phyloP scores from a whole-genome alignment of 306 rosid genomes.

The Citrullus colocynthis region DNA sequence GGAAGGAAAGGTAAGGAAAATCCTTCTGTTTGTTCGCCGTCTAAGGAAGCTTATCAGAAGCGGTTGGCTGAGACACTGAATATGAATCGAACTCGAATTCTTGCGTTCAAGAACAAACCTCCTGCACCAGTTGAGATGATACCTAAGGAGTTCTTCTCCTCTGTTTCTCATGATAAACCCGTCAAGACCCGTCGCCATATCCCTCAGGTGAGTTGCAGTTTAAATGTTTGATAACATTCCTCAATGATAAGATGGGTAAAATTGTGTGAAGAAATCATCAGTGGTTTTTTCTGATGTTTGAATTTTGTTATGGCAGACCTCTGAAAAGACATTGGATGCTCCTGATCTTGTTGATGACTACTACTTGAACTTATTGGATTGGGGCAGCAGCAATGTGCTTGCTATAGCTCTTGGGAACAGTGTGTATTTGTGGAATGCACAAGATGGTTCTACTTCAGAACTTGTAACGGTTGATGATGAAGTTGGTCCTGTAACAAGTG shows the following conservation, averaged over 20 bases:
- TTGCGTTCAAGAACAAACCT: constrained; percentile 83
- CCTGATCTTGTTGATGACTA: constrained; percentile 63
- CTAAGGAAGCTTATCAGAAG: constrained; percentile 45
- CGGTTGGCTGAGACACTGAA: constrained; percentile 45
- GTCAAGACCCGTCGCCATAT: constrained; percentile 37
- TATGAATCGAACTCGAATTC: constrained; percentile 57
- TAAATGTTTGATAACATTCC: neutral
- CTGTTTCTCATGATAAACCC: constrained; percentile 21
- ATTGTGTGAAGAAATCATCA: neutral
- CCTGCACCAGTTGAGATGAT: constrained; percentile 38
- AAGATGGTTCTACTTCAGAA: constrained; percentile 43
- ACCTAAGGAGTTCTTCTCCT: constrained; percentile 33
- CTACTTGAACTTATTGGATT: constrained; percentile 59
- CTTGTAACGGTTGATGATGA: constrained; percentile 54
- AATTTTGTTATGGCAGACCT: constrained; percentile 29
- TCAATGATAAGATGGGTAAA: neutral
- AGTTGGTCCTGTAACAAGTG: constrained; percentile 58
- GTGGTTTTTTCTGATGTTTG: neutral
- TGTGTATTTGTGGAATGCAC: constrained; percentile 61
- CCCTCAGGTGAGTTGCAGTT: constrained; percentile 40
- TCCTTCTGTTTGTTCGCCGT: constrained; percentile 32
- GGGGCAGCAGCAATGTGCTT: constrained; percentile 55
- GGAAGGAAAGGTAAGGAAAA: constrained; percentile 46
- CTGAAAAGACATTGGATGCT: constrained; percentile 74
- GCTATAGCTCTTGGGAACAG: constrained; percentile 53